Percentiles rank a stretch among this genome's conserved stretches.
Evolutionary conservation across 1,139 yeast species (phyloP).

Genomic region (Candida tunisiensis): DNA sequence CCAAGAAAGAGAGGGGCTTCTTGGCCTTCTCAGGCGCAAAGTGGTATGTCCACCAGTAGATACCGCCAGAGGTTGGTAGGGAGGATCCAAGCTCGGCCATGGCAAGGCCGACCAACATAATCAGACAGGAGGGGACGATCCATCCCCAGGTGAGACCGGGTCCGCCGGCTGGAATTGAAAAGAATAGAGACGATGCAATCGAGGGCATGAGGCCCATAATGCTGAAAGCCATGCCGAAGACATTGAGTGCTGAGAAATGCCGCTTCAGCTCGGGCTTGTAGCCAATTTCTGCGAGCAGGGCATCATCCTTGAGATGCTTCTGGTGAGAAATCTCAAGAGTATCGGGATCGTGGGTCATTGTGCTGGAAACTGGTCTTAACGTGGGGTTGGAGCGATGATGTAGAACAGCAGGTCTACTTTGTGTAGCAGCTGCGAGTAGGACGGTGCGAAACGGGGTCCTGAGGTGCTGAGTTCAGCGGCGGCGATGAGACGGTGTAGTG

Average conservation of each 20-base stretch:
- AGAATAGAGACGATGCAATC: slow-evolving; percentile 25
- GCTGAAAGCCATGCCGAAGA: slow-evolving; percentile 39
- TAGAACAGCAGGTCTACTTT: too few relatives aligned
- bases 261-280: slow-evolving; percentile 60
- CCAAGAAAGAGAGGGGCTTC: slow-evolving; percentile 33
- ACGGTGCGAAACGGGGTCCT: too few relatives aligned
- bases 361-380: too few relatives aligned
- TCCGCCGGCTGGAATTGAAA: slow-evolving; percentile 34
- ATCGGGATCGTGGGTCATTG: too few relatives aligned
- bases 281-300: slow-evolving; percentile 29
- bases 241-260: slow-evolving; percentile 46
- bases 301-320: too few relatives aligned
- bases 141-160: slow-evolving; percentile 53
- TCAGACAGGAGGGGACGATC: slow-evolving; percentile 34
- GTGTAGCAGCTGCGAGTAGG: too few relatives aligned
- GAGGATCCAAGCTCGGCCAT: slow-evolving; percentile 50
- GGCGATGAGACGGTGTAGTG: too few relatives aligned
- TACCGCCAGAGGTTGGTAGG: slow-evolving; percentile 58
- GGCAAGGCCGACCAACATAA: slow-evolving; percentile 31
- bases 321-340: too few relatives aligned
- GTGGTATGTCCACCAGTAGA: slow-evolving; percentile 36
- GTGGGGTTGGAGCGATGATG: too few relatives aligned
- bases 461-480: too few relatives aligned
- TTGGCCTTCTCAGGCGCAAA: slow-evolving; percentile 33
- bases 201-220: slow-evolving; percentile 61